These are phyloP conservation scores for Trypanosoma cruzi DNA, from an alignment of 208 protist species.

Conservation along the genomic window DNA sequence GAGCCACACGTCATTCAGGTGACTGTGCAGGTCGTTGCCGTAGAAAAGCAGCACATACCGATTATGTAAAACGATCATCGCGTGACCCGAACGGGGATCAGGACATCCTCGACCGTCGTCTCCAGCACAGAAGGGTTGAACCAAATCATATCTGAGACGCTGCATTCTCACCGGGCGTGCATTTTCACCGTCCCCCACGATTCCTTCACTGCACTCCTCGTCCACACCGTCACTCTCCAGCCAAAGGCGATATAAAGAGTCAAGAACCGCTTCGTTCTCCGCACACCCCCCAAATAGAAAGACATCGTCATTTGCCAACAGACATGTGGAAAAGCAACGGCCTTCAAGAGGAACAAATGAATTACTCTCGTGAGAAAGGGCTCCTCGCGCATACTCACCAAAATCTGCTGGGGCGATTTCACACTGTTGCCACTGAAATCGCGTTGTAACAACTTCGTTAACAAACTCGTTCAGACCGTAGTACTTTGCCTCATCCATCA, in stretches of 20 bases:
- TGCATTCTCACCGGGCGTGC: neutral
- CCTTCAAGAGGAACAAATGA: neutral
- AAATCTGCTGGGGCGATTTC: slow-evolving; percentile 4
- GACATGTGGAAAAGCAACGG: slow-evolving; percentile 25
- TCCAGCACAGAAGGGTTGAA: slow-evolving; percentile 1
- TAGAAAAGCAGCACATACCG: slow-evolving; percentile 26
- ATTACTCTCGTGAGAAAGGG: neutral
- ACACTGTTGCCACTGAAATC: slow-evolving; percentile 24
- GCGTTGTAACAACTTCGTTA: slow-evolving; percentile 5
- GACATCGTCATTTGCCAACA: slow-evolving; percentile 6
- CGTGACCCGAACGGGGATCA: slow-evolving; percentile 19
- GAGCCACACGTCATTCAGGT: slow-evolving; percentile 22
- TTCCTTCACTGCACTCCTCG: neutral
- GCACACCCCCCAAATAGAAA: slow-evolving; percentile 25
- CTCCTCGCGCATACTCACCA: neutral
- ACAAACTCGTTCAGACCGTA: slow-evolving; percentile 29
- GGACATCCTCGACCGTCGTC: neutral
- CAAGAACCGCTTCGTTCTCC: slow-evolving; percentile 3
- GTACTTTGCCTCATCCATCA: slow-evolving; percentile 32
- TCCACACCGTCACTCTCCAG: neutral
- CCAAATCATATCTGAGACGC: slow-evolving; percentile 16
- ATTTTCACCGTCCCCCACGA: neutral
- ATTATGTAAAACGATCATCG: slow-evolving; percentile 6
- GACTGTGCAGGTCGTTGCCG: slow-evolving; percentile 20
- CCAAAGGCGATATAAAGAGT: slow-evolving; percentile 18